Evolutionary conservation across 2,329 filamentous ascomycete species (phyloP).

Genomic region (Chaetomium globosum): DNA sequence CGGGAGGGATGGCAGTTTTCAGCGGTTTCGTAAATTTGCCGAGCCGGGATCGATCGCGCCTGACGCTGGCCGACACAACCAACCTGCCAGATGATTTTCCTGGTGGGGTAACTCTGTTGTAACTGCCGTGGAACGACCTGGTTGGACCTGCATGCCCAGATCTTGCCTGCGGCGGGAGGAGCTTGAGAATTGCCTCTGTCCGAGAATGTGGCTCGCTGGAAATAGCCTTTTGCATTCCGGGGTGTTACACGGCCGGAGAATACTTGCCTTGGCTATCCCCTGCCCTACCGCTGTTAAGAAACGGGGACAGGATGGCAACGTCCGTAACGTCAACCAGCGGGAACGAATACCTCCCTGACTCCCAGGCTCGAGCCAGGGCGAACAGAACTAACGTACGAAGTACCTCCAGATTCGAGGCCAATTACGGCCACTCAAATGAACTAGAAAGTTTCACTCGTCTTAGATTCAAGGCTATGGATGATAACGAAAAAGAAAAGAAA

Average conservation of each 20-base stretch:
- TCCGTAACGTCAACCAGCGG: neutral
- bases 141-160: conserved; percentile 32
- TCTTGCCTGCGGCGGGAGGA: conserved; percentile 23
- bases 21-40: conserved; percentile 34
- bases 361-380: no score
- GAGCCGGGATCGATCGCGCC: conserved; percentile 30
- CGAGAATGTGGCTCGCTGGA: neutral
- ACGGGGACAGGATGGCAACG: neutral
- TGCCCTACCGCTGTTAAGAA: neutral
- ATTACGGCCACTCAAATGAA: no score
- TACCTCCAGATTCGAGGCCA: no score
- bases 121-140: conserved; percentile 26
- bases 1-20: conserved; percentile 24
- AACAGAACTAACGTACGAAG: no score
- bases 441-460: neutral
- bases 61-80: conserved; percentile 9
- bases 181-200: conserved; percentile 1
- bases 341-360: neutral
- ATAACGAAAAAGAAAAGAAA: neutral
- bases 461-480: neutral
- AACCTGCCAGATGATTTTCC: conserved; percentile 10
- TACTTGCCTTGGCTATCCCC: neutral
- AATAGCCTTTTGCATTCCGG: neutral
- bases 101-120: conserved; percentile 19
- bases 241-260: neutral